Base-by-base conservation (phyloP, 164 flowering plant species). In the Santalum album region DNA sequence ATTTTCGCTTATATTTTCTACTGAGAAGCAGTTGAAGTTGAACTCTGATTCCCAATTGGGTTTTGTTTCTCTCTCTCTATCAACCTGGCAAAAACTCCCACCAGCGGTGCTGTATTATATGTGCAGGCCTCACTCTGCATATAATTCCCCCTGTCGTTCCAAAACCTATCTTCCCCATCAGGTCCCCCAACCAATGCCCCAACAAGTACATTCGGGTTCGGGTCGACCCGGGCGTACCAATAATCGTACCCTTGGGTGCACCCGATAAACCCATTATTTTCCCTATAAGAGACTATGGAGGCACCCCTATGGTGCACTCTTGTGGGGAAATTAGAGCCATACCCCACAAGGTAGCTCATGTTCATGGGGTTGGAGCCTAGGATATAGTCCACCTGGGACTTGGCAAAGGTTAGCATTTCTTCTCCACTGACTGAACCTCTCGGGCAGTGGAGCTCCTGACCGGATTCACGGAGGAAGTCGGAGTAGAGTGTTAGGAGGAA, bases 71-170 rank as follows among this genome's bases (percentile, higher is more conserved):
- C 53, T 69, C 3, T 11, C 78, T n/a, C 42, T 65, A 50, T n/a
- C 69, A 89, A 54, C 60, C 71, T 87, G 0, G 97, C 96, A 48
- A 94, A 78, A 67, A 86, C 71, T 2, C 99, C 97, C 15, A 90
- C 95, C 63, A 94, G 65, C 0, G 99, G 99, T 2, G 99, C 95
- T 1, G 97, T 87, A 53, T 94, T 94, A 42, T 94, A 94, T 0
- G 99, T 94, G 70, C 99, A 94, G 5, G 99, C 99, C 70, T 94
- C 99, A 0, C 96, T 90, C 68, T 94, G 99, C 87, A 84, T 69
- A 46, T 74, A 94, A 59, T 90, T 94, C 6, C 69, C 76, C 32
- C 97, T 65, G 10, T 70, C 55, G 52, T 94, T 97, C 24, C 10
- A 38, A 59, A 94, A 94, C 51, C 73, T 61, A 51, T 94, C 99